These are phyloP conservation scores for Clarireedia hainanense DNA, from an alignment of 2,329 filamentous ascomycete species.

Conservation along the genomic window DNA sequence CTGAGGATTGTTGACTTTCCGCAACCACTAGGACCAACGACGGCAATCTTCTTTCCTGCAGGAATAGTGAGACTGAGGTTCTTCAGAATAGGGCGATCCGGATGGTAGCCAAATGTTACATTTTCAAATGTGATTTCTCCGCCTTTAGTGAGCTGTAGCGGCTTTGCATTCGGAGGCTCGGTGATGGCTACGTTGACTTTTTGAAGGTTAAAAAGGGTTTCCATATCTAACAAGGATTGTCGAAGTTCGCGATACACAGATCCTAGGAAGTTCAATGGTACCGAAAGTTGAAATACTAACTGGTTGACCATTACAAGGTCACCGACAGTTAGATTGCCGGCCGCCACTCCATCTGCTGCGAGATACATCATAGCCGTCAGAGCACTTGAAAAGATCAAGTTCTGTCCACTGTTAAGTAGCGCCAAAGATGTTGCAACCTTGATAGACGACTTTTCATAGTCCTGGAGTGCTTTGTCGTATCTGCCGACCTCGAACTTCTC, in stretches of 20 bases:
- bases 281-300: conserved; percentile 93
- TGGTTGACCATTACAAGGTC: conserved; percentile 99
- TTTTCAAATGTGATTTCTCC: conserved; percentile 94
- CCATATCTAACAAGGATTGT: conserved; percentile 95
- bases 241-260: conserved; percentile 93
- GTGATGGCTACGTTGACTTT: conserved; percentile 88
- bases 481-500: conserved; percentile 87
- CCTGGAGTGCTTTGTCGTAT: conserved; percentile 78
- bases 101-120: conserved; percentile 86
- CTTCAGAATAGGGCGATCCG: conserved; percentile 77
- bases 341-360: conserved; percentile 80
- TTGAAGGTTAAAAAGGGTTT: conserved; percentile 93
- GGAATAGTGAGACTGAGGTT: conserved; percentile 85
- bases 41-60: conserved; percentile 89
- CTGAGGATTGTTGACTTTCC: conserved; percentile 92
- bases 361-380: conserved; percentile 98
- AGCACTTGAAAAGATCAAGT: conserved; percentile 91
- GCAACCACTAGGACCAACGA: conserved; percentile 91
- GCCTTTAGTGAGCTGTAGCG: conserved; percentile 63
- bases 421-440: conserved; percentile 93
- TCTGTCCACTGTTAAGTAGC: conserved; percentile 90
- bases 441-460: conserved; percentile 91
- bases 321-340: conserved; percentile 76
- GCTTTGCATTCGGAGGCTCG: conserved; percentile 66
- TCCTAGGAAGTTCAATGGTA: conserved; percentile 96